Base-by-base conservation (phyloP, 306 rosid genomes). In the Astragalus membranaceus region DNA sequence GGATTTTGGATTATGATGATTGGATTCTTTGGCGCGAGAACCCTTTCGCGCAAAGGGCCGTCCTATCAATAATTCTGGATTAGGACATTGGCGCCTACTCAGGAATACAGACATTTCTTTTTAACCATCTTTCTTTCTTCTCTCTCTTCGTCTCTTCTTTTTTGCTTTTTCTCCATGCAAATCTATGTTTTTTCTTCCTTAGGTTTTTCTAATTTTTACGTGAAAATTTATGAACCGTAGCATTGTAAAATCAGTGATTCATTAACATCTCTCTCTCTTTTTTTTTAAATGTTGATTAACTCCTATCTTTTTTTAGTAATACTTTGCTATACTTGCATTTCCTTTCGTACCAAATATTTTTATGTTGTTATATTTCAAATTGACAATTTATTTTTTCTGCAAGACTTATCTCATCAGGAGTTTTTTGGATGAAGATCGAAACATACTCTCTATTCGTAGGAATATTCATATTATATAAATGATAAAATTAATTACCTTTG, bases 31-130 rank as follows among this genome's bases (percentile, higher is more conserved):
- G 78, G 71, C 75, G 55, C 57, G 10, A 75, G 75, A 59, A 55
- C 46, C 51, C 47, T 20, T 5, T 71, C 43, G 67, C 77, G 67
- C 68, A 55, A 68, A 72, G 72, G 64, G 74, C 77, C 64, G 79
- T 72, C 84, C 73, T 57, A 37, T 50, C 29, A 47, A 75, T 42
- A 60, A 0, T 69, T 52, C 43, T 35, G 73, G 63, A 51, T 52
- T 78, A 66, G 64, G 81, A 77, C 79, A 53, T 65, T 66, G 84
- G 81, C 81, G 8, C 49, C 43, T 73, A 20, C 72, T 52, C 5
- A 44, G 46, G 50, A 59, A 67, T 72, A 50, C 35, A 44, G 8
- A 23, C 17, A 41, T 56, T 55, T 69, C 63, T 10, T 70, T 64
- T 79, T 69, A 75, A 32, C 14, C 51, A 33, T 57, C 0, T 39